Percentiles rank a stretch among this genome's conserved stretches.
These are phyloP conservation scores for Niveomyces coronatus DNA, from an alignment of 2,329 filamentous ascomycete species.

Conservation along the genomic window DNA sequence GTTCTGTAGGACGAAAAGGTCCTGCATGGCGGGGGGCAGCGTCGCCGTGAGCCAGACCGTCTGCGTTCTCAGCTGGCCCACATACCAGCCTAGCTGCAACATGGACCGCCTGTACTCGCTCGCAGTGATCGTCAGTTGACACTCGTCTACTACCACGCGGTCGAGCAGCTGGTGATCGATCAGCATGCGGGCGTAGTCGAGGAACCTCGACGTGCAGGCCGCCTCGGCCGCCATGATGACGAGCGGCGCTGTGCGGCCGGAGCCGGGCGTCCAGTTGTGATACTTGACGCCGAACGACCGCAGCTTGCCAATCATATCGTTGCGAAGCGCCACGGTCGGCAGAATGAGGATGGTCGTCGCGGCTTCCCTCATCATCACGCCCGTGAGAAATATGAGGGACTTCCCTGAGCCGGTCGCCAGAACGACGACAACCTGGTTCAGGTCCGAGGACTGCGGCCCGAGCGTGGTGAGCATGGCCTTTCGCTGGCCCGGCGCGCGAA, in stretches of 20 bases:
- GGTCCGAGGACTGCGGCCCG: not conserved
- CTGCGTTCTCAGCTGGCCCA: constrained; percentile 2
- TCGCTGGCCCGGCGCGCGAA: not conserved
- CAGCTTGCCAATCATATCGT: not conserved
- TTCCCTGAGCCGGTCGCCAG: constrained; percentile 3
- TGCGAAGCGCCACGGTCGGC: constrained; percentile 2
- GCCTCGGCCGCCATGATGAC: constrained; percentile 5
- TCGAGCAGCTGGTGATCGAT: not conserved
- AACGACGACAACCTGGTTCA: constrained; percentile 4
- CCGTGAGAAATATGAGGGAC: not conserved
- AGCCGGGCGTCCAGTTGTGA: not conserved
- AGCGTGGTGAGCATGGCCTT: constrained; percentile 1
- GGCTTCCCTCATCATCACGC: not conserved
- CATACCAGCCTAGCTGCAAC: constrained; percentile 4
- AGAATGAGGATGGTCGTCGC: constrained; percentile 3
- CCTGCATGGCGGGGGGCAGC: not conserved
- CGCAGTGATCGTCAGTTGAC: constrained; percentile 1
- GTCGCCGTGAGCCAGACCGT: constrained; percentile 6
- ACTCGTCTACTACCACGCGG: constrained; percentile 3
- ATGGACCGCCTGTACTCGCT: not conserved
- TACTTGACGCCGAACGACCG: not conserved
- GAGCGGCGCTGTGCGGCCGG: not conserved
- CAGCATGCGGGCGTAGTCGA: constrained; percentile 2
- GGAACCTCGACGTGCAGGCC: constrained; percentile 3
- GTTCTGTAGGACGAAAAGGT: constrained; percentile 3